Conservation (phyloP, 164 flowering plant species). For the Warburgia ugandensis region DNA sequence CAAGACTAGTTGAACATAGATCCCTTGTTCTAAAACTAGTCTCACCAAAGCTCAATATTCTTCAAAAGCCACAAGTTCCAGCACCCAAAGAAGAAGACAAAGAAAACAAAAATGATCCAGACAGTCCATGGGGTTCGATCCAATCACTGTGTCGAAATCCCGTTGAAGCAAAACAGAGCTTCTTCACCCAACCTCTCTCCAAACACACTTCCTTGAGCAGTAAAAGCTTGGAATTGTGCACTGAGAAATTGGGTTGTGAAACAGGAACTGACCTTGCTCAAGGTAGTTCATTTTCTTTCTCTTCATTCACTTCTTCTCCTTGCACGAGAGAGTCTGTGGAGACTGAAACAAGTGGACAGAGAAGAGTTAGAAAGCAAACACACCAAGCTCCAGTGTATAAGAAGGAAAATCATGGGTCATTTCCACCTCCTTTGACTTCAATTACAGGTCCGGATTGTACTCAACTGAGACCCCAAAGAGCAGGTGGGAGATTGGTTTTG, state of each 20-base stretch:
- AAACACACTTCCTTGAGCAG: constrained; percentile 41
- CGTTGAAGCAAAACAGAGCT: background rate
- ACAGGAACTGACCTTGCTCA: constrained; percentile 51
- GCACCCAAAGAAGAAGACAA: too few relatives aligned
- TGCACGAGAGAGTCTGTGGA: background rate
- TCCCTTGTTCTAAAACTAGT: constrained; percentile 35
- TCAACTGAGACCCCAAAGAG: constrained; percentile 44
- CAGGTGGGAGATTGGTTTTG: constrained; percentile 58
- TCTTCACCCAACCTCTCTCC: constrained; percentile 49
- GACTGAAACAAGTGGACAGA: background rate
- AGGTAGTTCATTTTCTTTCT: background rate
- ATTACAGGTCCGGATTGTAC: constrained; percentile 34
- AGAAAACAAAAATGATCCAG: too few relatives aligned
- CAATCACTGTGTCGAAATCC: background rate
- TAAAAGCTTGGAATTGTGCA: constrained; percentile 73
- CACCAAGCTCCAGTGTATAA: background rate
- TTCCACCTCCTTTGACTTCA: constrained; percentile 82
- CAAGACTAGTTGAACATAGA: constrained; percentile 31
- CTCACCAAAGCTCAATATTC: constrained; percentile 18
- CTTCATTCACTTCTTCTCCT: constrained; percentile 4
- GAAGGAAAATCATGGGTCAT: constrained; percentile 19
- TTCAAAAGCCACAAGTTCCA: too few relatives aligned
- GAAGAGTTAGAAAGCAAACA: background rate
- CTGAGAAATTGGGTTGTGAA: constrained; percentile 87
- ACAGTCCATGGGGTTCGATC: too few relatives aligned